Base-by-base conservation (phyloP, 2,329 filamentous ascomycete genomes). In the Dactylellina cionopaga region DNA sequence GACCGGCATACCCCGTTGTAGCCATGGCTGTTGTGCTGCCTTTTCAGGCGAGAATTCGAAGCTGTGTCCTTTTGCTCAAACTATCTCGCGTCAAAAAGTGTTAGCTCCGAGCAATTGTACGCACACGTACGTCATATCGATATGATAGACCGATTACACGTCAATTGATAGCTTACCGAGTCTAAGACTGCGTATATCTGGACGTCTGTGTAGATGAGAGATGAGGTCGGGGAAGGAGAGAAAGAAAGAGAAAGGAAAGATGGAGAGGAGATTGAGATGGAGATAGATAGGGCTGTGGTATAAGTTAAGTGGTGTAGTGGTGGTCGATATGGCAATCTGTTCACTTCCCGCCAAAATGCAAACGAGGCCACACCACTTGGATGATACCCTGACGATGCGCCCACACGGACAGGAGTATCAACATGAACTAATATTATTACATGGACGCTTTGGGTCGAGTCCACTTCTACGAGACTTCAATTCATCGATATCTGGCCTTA, bases 281-380 rank as follows among this genome's bases (percentile, higher is more conserved):
- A 29, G 31, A 56, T 49, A 68, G 69, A 35, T n/a, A n/a, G n/a
- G n/a, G n/a, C n/a, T n/a, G n/a, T n/a, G n/a, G n/a, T n/a, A n/a
- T n/a, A n/a, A n/a, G n/a, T n/a, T n/a, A n/a, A n/a, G n/a, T n/a
- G n/a, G n/a, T 15, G 60, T 55, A 63, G 62, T 46, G 73, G 70
- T 1, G 74, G 71, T 19, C 62, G 72, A 55, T 70, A 71, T 43
- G 64, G 66, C 66, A 71, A 71, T 71, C 56, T 71, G 66, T 63
- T 71, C 66, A 71, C 66, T 71, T 71, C 66, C 51, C 49, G 51
- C 52, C 65, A 60, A 47, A 47, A 10, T 25, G 17, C 43, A 41
- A 52, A 59, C 63, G 49, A 59, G 51, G 44, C 56, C 51, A 59
- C 63, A 66, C 59, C 46, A 37, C 35, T 35, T 41, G 33, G 31